phyloP scores from a whole-genome alignment of 257 asterid genomes.

The Thymus mandschuricus region DNA sequence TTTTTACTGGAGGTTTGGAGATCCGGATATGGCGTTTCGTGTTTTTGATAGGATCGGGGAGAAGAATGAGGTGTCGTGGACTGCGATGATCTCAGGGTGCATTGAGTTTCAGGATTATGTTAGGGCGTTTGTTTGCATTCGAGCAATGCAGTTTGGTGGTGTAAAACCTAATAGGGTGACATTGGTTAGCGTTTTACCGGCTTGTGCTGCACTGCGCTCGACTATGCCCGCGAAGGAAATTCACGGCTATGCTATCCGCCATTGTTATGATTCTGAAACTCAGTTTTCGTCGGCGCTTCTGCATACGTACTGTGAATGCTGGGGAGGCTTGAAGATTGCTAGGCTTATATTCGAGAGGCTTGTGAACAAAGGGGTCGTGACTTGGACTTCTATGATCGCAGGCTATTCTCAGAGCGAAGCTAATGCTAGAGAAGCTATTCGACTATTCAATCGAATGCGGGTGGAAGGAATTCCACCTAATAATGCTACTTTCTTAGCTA shows the following conservation, averaged over 20 bases:
- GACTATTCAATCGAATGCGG: constrained; percentile 59
- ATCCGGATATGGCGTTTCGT: constrained; percentile 47
- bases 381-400: constrained; percentile 74
- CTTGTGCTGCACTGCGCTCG: constrained; percentile 45
- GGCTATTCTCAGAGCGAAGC: constrained; percentile 50
- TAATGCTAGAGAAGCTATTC: constrained; percentile 52
- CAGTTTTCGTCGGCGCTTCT: constrained; percentile 53
- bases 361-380: constrained; percentile 53
- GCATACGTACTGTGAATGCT: constrained; percentile 56
- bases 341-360: constrained; percentile 54
- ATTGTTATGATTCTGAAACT: constrained; percentile 51
- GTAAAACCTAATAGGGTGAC: constrained; percentile 65
- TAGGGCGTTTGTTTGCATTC: constrained; percentile 47
- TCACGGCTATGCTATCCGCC: constrained; percentile 62
- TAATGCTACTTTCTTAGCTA: constrained; percentile 57
- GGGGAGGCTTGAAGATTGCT: constrained; percentile 39
- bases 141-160: constrained; percentile 52
- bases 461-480: constrained; percentile 55
- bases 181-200: constrained; percentile 57
- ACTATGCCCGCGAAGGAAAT: constrained; percentile 51
- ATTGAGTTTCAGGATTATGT: constrained; percentile 38
- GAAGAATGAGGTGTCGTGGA: constrained; percentile 78
- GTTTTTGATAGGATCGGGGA: constrained; percentile 59
- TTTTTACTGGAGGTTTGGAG: constrained; percentile 55
- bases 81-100: constrained; percentile 70